Base-by-base conservation (phyloP, 2,329 filamentous ascomycete species). In the Colletotrichum sp. region DNA sequence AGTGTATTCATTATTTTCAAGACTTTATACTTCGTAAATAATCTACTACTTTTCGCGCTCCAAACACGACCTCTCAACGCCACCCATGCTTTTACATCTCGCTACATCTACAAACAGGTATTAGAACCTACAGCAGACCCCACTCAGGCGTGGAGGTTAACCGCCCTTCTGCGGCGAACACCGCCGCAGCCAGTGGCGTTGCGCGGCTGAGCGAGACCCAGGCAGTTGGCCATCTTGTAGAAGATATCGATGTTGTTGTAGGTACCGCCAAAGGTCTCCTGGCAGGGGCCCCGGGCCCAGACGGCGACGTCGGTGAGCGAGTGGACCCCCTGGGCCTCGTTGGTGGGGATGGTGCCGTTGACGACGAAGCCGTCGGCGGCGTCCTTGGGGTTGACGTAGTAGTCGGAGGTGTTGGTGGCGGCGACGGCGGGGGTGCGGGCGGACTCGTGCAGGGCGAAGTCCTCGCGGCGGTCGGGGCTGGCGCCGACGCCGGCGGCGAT, bases 221-320 rank as follows among this genome's bases (percentile, higher is more conserved):
- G 85, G 80, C 93, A 95, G 78, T 89, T 88, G 16, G 93, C 92
- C 82, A 95, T 94, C 83, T 93, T 92, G 86, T 92, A 95, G 80
- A 95, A 95, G 78, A 95, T 87, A 78, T 95, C 94, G 62, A 95
- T 90, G 81, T 92, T 94, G 83, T 88, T 92, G 79, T 92, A 95
- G 5, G 93, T 90, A 71, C 94, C 94, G 6, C 92, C 91, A 82
- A 97, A 97, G 16, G 90, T 86, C 80, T 95, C 93, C 83, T 95
- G 93, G 86, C 95, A 96, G 8, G 95, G 95, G 0, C 95, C 95
- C 87, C 91, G 90, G 2, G 94, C 93, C 80, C 94, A 96, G 25
- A 97, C 93, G 3, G 94, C 92, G 36, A 96, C 94, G 80, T 96
- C 94, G 2, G 94, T 96, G 77, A 96, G 87, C 29, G 92, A 94